Evolutionary conservation across 495 filamentous ascomycete species (phyloP).

Genomic region (Lasiosphaeria miniovina): DNA sequence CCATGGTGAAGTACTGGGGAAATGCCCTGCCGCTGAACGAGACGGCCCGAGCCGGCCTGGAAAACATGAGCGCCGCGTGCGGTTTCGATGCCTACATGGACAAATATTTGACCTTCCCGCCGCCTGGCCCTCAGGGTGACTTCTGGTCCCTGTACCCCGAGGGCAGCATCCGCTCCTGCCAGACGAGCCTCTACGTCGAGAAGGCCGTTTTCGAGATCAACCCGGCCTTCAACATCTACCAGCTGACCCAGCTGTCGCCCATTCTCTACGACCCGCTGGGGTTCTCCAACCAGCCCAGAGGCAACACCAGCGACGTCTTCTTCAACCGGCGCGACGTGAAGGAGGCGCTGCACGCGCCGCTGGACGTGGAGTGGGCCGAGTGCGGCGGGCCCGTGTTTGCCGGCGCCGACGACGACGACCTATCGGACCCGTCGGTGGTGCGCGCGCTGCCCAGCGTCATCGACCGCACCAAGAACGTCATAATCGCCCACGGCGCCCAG

Average conservation of each 20-base stretch:
- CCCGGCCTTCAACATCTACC: constrained; percentile 80
- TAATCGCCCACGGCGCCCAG: constrained; percentile 65
- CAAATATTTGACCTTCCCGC: constrained; percentile 66
- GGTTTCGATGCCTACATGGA: constrained; percentile 66
- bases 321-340: constrained; percentile 80
- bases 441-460: constrained; percentile 67
- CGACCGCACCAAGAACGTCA: constrained; percentile 64
- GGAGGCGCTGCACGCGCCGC: constrained; percentile 64
- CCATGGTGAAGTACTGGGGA: constrained; percentile 63
- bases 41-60: constrained; percentile 60
- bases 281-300: constrained; percentile 56
- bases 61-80: constrained; percentile 56
- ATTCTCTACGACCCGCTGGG: constrained; percentile 71
- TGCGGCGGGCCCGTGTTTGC: constrained; percentile 61
- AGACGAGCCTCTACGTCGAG: constrained; percentile 55
- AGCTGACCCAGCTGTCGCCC: constrained; percentile 75
- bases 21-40: constrained; percentile 66
- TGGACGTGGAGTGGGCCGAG: constrained; percentile 55
- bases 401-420: constrained; percentile 45
- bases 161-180: constrained; percentile 46
- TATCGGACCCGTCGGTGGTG: constrained; percentile 49
- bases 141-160: constrained; percentile 21
- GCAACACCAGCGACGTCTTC: constrained; percentile 60
- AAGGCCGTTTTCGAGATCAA: constrained; percentile 59
- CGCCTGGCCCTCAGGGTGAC: constrained; percentile 56